A percentile compares a stretch with the other conserved stretches of the same genome.
These are phyloP conservation scores for Elymus sibiricus DNA, from an alignment of 176 grass and related monocot genomes.

Conservation along the genomic window DNA sequence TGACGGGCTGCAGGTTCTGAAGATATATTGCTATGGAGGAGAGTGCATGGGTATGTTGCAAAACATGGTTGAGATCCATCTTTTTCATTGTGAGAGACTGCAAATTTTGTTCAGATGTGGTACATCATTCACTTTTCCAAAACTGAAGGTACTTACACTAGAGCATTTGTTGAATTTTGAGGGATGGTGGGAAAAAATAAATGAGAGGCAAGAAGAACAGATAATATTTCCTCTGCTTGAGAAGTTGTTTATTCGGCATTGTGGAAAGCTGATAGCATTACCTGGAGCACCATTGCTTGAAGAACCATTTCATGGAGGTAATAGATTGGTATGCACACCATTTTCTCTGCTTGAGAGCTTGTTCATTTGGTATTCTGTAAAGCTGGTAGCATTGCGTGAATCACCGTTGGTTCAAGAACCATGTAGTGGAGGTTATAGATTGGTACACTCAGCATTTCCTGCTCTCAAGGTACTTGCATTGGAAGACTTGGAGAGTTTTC, in stretches of 20 bases:
- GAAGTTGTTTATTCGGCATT: rapidly evolving
- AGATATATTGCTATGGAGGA: neutral
- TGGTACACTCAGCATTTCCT: neutral
- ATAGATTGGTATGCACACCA: neutral
- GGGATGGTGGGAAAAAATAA: neutral
- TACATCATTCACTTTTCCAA: neutral
- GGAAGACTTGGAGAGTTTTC: no score
- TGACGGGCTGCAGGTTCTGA: neutral
- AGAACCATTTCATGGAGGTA: no score
- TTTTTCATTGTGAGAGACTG: neutral
- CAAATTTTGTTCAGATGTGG: neutral
- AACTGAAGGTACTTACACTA: neutral
- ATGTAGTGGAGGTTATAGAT: neutral
- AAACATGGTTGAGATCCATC: neutral
- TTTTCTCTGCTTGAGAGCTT: no score
- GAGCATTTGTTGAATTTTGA: neutral
- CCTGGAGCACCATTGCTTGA: neutral
- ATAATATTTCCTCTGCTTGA: neutral
- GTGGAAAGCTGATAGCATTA: neutral
- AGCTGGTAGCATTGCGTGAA: no score
- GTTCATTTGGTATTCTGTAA: no score
- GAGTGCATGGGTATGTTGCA: neutral
- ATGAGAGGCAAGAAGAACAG: neutral
- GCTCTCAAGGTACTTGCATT: no score
- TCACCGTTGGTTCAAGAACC: no score